Conservation (phyloP, 495 filamentous ascomycete genomes). For the Podospora conica region DNA sequence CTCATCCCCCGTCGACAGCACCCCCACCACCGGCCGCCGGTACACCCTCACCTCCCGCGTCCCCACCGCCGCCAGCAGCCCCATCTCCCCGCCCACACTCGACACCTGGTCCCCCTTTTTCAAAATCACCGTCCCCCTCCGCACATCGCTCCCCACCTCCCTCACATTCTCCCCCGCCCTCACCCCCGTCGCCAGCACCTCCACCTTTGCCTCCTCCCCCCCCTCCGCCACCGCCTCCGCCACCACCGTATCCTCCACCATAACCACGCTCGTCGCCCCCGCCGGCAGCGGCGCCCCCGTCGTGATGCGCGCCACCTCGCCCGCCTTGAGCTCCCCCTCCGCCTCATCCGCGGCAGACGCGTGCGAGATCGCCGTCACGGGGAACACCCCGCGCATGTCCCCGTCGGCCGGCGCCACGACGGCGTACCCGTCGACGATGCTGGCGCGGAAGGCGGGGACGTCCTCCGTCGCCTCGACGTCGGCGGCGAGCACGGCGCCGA, state of each 20-base stretch:
- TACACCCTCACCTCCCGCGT: slow-evolving; percentile 66
- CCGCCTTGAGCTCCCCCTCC: slow-evolving; percentile 53
- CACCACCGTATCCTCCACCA: slow-evolving; percentile 91
- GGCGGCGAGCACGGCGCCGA: slow-evolving; percentile 73
- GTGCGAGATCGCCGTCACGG: slow-evolving; percentile 81
- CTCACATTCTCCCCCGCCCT: slow-evolving; percentile 79
- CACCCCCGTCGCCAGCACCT: slow-evolving; percentile 73
- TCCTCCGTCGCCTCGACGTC: slow-evolving; percentile 73
- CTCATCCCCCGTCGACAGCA: slow-evolving; percentile 93
- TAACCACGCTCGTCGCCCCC: slow-evolving; percentile 85
- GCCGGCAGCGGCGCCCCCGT: slow-evolving; percentile 88
- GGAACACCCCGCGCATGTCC: slow-evolving; percentile 69
- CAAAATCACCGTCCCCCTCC: slow-evolving; percentile 60
- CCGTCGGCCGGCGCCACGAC: slow-evolving; percentile 55
- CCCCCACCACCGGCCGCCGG: slow-evolving; percentile 70
- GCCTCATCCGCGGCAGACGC: slow-evolving; percentile 49
- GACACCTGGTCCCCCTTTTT: slow-evolving; percentile 71
- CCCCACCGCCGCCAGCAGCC: slow-evolving; percentile 80
- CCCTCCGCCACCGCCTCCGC: slow-evolving; percentile 67
- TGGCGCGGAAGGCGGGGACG: slow-evolving; percentile 89
- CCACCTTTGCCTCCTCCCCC: slow-evolving; percentile 80
- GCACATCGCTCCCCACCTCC: slow-evolving; percentile 85
- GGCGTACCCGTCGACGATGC: slow-evolving; percentile 97
- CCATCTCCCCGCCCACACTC: slow-evolving; percentile 82
- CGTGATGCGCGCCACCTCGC: slow-evolving; percentile 82